phyloP scores from a whole-genome alignment of 2,329 filamentous ascomycete species.

The Plectosphaerella sp. region DNA sequence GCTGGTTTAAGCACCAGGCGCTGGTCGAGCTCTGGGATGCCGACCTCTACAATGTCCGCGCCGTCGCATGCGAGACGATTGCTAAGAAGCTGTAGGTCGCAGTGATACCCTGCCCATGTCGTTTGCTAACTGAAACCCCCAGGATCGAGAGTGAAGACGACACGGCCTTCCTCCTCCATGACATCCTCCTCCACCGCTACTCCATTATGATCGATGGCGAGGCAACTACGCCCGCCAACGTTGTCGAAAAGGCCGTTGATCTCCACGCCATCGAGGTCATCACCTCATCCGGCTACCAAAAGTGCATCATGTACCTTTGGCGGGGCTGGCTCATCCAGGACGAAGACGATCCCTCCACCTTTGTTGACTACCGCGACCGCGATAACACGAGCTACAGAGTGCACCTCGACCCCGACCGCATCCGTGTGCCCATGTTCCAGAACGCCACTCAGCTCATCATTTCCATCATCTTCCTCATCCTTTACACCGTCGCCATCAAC shows the following conservation, averaged over 20 bases:
- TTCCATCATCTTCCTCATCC: constrained; percentile 73
- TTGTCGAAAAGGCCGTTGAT: constrained; percentile 89
- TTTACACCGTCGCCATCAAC: constrained; percentile 92
- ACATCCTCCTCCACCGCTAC: constrained; percentile 83
- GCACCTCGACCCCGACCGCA: constrained; percentile 90
- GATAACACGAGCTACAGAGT: constrained; percentile 71
- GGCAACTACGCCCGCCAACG: constrained; percentile 74
- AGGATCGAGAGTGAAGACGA: constrained; percentile 86
- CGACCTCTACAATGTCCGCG: constrained; percentile 73
- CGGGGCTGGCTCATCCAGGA: constrained; percentile 96
- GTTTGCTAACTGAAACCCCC: neutral
- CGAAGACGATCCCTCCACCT: constrained; percentile 82
- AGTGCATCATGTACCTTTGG: constrained; percentile 92
- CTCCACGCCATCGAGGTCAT: constrained; percentile 86
- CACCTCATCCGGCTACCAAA: constrained; percentile 90
- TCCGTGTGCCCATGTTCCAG: constrained; percentile 89
- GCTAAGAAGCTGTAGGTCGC: constrained; percentile 61
- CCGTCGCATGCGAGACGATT: constrained; percentile 82
- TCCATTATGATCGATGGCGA: constrained; percentile 71
- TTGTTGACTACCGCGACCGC: constrained; percentile 81
- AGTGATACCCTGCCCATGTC: neutral
- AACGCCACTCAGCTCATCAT: constrained; percentile 84
- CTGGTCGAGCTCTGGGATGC: constrained; percentile 86
- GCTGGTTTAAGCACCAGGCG: constrained; percentile 77
- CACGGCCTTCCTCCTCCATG: constrained; percentile 70